Evolutionary conservation across 208 protist genomes (phyloP), one percentile per base, ranked within the genome.

Genomic region (Leishmania tarentolae): DNA sequence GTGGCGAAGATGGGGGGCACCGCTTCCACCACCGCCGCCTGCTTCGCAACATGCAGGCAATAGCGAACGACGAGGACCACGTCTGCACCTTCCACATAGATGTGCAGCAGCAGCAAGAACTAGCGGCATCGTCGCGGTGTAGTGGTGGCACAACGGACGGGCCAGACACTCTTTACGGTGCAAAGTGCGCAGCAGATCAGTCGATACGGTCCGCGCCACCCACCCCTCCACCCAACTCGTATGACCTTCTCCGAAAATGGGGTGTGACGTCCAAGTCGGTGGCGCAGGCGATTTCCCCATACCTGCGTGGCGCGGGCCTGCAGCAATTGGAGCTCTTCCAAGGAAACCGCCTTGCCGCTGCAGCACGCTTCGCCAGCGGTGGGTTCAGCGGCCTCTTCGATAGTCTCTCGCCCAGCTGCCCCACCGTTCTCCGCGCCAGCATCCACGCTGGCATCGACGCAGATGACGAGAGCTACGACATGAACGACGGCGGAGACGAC

Each of bases 1-100:
- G 86, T 24, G 92, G 89, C 79, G 91, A 95, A 69, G 91, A 95
- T 75, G 90, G 83, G 7, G 82, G 89, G n/a, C 83, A 95, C 72
- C 87, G 86, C 50, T 79, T 81, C 31, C 92, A 94, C 65, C 91
- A 94, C 68, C 81, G 86, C 8, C 87, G 92, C 6, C 83, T 96
- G 9, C 31, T 83, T 35, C 89, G 92, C 19, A 96, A 96, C 79
- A 31, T 87, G 70, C 82, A 86, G 47, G 75, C 75, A 4, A 77
- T 96, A 42, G 47, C 78, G 40, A 72, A 83, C 63, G 88, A 88
- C 61, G 78, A 74, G 17, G 83, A 85, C 0, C 71, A 88, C 73
- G 85, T 81, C 7, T 92, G 87, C 72, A 90, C 90, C 0, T 92
- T 92, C 13, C 52, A 73, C 35, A 68, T 88, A 11, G 78, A 83